Conservation (phyloP, 2,329 filamentous ascomycete species). For the Huntiella omanensis region DNA sequence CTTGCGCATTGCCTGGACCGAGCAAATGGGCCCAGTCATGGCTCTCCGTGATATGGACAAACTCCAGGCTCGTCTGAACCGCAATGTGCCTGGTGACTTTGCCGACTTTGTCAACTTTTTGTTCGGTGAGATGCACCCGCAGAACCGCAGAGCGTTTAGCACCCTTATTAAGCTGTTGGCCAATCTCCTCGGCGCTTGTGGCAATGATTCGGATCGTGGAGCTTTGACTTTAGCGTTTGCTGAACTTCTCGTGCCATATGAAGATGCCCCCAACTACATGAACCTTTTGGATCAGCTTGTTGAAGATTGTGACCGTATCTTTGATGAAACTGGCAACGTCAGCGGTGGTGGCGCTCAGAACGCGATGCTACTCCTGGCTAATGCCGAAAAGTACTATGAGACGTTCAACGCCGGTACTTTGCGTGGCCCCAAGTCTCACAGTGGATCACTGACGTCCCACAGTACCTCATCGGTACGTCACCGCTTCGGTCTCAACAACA, state of each 20-base stretch:
- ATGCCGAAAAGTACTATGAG: constrained; percentile 29
- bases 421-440: constrained; percentile 41
- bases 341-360: constrained; percentile 11
- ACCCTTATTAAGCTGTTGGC: constrained; percentile 70
- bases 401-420: constrained; percentile 29
- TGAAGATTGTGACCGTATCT: constrained; percentile 76
- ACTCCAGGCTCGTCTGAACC: constrained; percentile 50
- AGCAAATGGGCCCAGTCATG: constrained; percentile 73
- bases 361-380: constrained; percentile 14
- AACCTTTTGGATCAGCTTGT: constrained; percentile 77
- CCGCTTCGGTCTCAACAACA: constrained; percentile 61
- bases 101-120: constrained; percentile 47
- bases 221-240: constrained; percentile 77
- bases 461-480: constrained; percentile 72
- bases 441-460: constrained; percentile 54
- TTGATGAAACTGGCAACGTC: constrained; percentile 35
- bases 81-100: constrained; percentile 53
- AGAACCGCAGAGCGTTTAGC: constrained; percentile 60
- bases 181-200: constrained; percentile 73
- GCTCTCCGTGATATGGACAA: constrained; percentile 50
- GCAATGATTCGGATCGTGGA: constrained; percentile 78
- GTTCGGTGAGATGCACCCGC: constrained; percentile 47
- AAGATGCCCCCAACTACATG: constrained; percentile 60
- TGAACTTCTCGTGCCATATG: constrained; percentile 49
- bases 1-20: constrained; percentile 67